Base-by-base conservation (phyloP, 2,329 filamentous ascomycete genomes). In the Aspergillus puulaauensis region DNA sequence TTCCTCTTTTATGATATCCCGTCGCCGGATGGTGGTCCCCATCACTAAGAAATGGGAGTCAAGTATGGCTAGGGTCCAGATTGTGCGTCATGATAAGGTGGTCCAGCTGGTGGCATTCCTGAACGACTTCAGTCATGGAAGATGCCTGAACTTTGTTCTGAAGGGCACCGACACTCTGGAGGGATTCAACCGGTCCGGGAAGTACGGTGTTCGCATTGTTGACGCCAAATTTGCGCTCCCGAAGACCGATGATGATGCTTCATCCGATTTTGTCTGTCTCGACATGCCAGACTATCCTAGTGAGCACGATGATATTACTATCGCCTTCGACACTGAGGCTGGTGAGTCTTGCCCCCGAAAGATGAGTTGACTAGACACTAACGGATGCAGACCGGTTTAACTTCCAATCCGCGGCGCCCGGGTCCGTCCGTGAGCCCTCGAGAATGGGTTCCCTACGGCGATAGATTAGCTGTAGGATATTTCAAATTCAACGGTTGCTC, bases 21-120 rank as follows among this genome's bases (percentile, higher is more conserved):
- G 92, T 31, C 86, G 90, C 49, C 85, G 90, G 64, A 95, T 93
- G 88, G 90, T 96, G 12, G 91, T 96, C 15, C 91, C 91, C 0
- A 93, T 96, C 64, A 90, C 96, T 78, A 96, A 96, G 77, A 95
- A 95, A 73, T 96, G 91, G 90, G 91, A 96, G 70, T 90, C 92
- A 2, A 86, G 82, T n/a, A 83, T 82, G 39, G 90, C 90, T 8
- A 86, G 93, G 37, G 80, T 96, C 7, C 92, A 96, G 71, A 81
- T 96, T 39, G 86, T 96, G 37, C 82, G 86, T 63, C 87, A 89
- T 63, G 90, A 92, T 61, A 90, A 86, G 67, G 83, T 89, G 14
- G 75, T 90, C 21, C 91, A 96, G 72, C 78, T 97, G 31, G 77
- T 96, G 21, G 91, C 88, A 3, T 97, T 96, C 76, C 95, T 96